A percentile compares a stretch with the other conserved stretches of the same genome.
Conservation (phyloP, 2,329 filamentous ascomycete genomes). For the Pestalotiopsis sp. region DNA sequence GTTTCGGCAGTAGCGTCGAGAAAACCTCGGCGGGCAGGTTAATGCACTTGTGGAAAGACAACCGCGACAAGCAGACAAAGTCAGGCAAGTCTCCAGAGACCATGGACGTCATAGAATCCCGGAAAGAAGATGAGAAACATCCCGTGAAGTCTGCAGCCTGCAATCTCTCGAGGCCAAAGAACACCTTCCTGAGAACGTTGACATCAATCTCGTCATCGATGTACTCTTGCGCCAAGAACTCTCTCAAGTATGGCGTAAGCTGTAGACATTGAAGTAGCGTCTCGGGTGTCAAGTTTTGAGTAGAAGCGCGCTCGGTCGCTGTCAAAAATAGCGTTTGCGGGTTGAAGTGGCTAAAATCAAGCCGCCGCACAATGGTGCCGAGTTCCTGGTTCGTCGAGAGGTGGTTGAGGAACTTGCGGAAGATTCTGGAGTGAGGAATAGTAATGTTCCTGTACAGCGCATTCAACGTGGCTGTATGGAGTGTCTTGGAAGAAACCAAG, state of each 20-base stretch:
- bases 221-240: conserved; percentile 81
- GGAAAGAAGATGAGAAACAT: conserved; percentile 71
- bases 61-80: conserved; percentile 61
- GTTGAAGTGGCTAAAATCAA: conserved; percentile 88
- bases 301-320: conserved; percentile 73
- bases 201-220: conserved; percentile 74
- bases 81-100: conserved; percentile 57
- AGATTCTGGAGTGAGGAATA: conserved; percentile 81
- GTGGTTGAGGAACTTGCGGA: conserved; percentile 77
- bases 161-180: conserved; percentile 66
- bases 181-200: conserved; percentile 71
- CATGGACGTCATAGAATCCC: conserved; percentile 62
- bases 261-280: conserved; percentile 74
- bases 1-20: conserved; percentile 71
- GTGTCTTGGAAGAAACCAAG: conserved; percentile 72
- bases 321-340: conserved; percentile 76
- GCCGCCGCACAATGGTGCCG: conserved; percentile 74
- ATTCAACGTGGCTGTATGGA: conserved; percentile 73
- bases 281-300: conserved; percentile 74
- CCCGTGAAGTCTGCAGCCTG: conserved; percentile 77
- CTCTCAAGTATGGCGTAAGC: conserved; percentile 72
- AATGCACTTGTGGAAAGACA: conserved; percentile 80
- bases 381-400: conserved; percentile 68
- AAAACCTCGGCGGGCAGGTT: conserved; percentile 70
- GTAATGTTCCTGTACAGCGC: conserved; percentile 81